phyloP scores from a whole-genome alignment of 192 early-diverging fungal genomes.

The Podochytrium sp. region DNA sequence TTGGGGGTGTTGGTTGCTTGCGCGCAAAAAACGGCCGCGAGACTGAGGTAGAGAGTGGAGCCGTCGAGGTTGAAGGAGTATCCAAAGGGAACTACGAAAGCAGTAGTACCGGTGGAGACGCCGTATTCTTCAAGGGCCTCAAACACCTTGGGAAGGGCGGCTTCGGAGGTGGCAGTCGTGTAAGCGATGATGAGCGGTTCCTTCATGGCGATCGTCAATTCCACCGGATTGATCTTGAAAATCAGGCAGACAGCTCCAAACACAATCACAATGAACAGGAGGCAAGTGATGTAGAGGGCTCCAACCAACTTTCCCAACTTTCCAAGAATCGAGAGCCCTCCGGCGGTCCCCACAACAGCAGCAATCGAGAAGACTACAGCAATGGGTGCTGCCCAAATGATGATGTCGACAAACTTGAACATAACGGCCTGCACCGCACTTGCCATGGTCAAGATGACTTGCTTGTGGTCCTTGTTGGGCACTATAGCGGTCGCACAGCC shows the following conservation, averaged over 20 bases:
- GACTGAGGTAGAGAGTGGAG: constrained; percentile 68
- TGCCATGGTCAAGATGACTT: constrained; percentile 58
- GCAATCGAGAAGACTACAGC: constrained; percentile 71
- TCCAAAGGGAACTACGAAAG: constrained; percentile 68
- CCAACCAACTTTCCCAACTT: constrained; percentile 71
- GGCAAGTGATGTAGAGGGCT: constrained; percentile 59
- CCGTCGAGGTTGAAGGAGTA: constrained; percentile 83
- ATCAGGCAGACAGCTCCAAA: constrained; percentile 64
- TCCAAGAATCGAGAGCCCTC: constrained; percentile 62
- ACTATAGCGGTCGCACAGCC: constrained; percentile 47
- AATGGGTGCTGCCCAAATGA: constrained; percentile 57
- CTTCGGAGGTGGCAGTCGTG: constrained; percentile 73
- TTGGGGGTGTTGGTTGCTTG: constrained; percentile 56
- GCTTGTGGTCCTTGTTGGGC: constrained; percentile 24
- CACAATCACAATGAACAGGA: constrained; percentile 59
- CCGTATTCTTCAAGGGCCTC: constrained; percentile 72
- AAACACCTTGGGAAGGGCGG: constrained; percentile 71
- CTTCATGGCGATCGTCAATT: constrained; percentile 54
- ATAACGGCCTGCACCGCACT: constrained; percentile 60
- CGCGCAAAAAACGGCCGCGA: constrained; percentile 72
- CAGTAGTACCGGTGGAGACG: constrained; percentile 64
- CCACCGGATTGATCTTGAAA: constrained; percentile 52
- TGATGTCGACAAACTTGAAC: constrained; percentile 58
- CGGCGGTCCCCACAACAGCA: constrained; percentile 57
- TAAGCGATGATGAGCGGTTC: constrained; percentile 76